Base-by-base conservation (phyloP, 2,329 filamentous ascomycete species). In the Xylaria sp. region DNA sequence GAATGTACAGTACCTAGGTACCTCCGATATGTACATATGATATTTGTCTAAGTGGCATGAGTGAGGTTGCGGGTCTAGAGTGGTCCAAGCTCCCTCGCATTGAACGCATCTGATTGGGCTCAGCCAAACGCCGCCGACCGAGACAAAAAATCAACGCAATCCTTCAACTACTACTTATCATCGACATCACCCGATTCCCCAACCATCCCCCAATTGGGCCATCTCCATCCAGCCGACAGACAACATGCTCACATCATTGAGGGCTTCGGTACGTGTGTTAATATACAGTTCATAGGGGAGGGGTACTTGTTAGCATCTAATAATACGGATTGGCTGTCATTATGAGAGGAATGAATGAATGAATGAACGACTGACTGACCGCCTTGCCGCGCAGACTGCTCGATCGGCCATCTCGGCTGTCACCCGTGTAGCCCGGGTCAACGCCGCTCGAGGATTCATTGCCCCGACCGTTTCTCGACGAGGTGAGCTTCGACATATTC, bases 381-480 rank as follows among this genome's bases (percentile, higher is more conserved):
- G 34, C n/a, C n/a, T 48, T 48, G 41, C 18, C 34, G 60, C 76
- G 73, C 79, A 84, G 84, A 84, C 84, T 83, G 83, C 84, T 76
- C 82, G 83, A 78, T 81, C 81, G 78, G 84, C 84, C 82, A 78
- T 83, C 77, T 83, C 83, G 80, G 82, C 82, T 79, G 81, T 84
- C 80, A 82, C 83, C 80, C 81, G 85, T 79, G 78, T 84, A 77
- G 83, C 85, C 79, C 80, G 81, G 79, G 81, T 82, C 63, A 83
- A 81, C 76, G 77, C 83, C 75, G 81, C 82, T 79, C 85, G 88
- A 79, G 83, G 83, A 78, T 89, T 89, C 80, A 87, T 89, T 77
- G 86, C 85, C 77, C 87, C 88, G 72, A 89, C 88, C 63, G 84
- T 88, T 75, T 87, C 87, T 73, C 85, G 88, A 80, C 85, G 87